Conservation (phyloP, 345 rosid genomes). For the Citropsis articulata region DNA sequence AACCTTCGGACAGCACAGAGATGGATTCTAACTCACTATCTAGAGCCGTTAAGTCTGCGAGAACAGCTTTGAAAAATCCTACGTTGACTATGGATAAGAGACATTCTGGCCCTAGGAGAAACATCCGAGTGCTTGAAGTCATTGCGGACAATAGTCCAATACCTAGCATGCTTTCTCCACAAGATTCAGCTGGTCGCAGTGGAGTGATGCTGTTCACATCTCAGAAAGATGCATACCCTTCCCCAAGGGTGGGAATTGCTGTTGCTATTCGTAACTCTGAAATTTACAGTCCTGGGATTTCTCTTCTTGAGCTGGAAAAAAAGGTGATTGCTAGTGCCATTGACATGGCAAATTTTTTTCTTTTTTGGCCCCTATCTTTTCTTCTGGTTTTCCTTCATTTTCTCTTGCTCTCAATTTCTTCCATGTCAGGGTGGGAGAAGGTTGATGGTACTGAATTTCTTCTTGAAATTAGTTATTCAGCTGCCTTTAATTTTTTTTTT, state of each 20-base stretch:
- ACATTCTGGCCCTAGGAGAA: slow-evolving; percentile 47
- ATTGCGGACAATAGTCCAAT: slow-evolving; percentile 84
- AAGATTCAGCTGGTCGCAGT: slow-evolving; percentile 76
- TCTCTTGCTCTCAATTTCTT: slow-evolving; percentile 7
- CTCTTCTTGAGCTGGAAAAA: slow-evolving; percentile 95
- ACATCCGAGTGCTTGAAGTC: slow-evolving; percentile 68
- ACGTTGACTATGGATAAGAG: slow-evolving; percentile 54
- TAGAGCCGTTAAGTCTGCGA: slow-evolving; percentile 70
- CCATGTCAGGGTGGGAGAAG: neutral
- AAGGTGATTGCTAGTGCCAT: slow-evolving; percentile 50
- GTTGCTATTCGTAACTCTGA: slow-evolving; percentile 80
- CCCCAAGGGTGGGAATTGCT: slow-evolving; percentile 78
- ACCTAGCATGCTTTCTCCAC: slow-evolving; percentile 98
- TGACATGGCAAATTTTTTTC: neutral
- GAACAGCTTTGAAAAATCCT: slow-evolving; percentile 52
- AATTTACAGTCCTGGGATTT: slow-evolving; percentile 81
- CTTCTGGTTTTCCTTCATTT: slow-evolving; percentile 1
- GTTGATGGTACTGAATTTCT: slow-evolving; percentile 5
- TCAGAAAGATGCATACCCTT: slow-evolving; percentile 77
- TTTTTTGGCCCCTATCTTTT: neutral
- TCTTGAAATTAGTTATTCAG: slow-evolving; percentile 5
- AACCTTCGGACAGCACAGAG: slow-evolving; percentile 63
- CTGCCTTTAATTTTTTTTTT: slow-evolving; percentile 24
- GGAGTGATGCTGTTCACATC: slow-evolving; percentile 65
- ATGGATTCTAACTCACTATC: slow-evolving; percentile 55